Evolutionary conservation across 2,329 filamentous ascomycete genomes (phyloP).

Genomic region (Penicillium brasilianum): DNA sequence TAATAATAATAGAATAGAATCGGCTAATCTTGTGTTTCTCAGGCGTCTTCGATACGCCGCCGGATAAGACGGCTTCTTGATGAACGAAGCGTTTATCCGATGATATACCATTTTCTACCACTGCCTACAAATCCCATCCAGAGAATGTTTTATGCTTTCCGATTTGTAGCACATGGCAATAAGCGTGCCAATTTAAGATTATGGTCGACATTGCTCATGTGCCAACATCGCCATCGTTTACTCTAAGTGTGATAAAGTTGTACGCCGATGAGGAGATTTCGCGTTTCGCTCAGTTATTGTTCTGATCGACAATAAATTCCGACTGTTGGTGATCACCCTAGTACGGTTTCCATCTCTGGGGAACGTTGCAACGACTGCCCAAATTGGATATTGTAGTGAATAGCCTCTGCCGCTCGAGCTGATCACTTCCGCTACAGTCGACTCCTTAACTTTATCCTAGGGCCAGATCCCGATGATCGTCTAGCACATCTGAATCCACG

Average conservation of each 20-base stretch:
- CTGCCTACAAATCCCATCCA: not conserved
- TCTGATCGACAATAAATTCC: constrained; percentile 20
- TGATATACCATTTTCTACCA: not conserved
- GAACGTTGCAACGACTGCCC: not conserved
- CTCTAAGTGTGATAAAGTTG: not conserved
- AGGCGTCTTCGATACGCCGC: not conserved
- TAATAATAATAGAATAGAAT: not conserved
- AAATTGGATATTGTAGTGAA: not conserved
- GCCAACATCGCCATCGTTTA: not conserved
- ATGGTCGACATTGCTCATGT: not conserved
- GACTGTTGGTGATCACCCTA: constrained; percentile 14
- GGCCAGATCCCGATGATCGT: constrained; percentile 10
- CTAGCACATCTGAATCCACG: not conserved
- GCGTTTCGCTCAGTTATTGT: not conserved
- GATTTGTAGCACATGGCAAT: not conserved
- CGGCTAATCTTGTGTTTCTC: not conserved
- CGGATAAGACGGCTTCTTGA: constrained; percentile 11
- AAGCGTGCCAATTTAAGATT: not conserved
- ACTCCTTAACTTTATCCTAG: constrained; percentile 1
- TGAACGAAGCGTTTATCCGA: not conserved
- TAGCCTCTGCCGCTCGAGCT: not conserved
- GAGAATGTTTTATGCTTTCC: not conserved
- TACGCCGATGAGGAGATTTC: constrained; percentile 5
- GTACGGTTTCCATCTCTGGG: constrained; percentile 1
- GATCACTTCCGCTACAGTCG: not conserved